Evolutionary conservation across 1,284 basidiomycete species (phyloP), one percentile per base, ranked within the genome.

Genomic region (Neolentinus lepideus): DNA sequence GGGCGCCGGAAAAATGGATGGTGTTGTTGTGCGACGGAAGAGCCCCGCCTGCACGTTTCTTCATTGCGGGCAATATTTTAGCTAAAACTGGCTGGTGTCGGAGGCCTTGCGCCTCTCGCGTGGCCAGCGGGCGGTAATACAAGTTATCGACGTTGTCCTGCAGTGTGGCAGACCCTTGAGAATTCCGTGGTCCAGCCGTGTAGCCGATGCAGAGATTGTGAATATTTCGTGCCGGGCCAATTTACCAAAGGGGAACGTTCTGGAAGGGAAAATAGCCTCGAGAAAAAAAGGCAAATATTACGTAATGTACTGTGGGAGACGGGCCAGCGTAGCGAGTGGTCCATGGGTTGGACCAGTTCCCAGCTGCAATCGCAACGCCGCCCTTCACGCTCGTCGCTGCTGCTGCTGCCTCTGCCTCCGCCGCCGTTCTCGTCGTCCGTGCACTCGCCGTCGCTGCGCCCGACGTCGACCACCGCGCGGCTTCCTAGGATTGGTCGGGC

Each of bases 341-440:
- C 19, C 45, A 47, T 25, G 24, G 22, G 6, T 50, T 25, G 47
- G 47, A 26, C 24, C 12, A 50, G 47, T 50, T 50, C 47, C 47
- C 47, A 50, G 24, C 27, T 25, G 24, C 27, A 29, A 25, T 50
- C 47, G 22, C 47, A 50, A 50, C 47, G 47, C 47, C 47, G 47
- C 22, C 22, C 22, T 50, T 50, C 6, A 50, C 4, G 24, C 47
- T 50, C 19, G 45, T 47, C 45, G 45, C 21, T 21, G 45, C 24
- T 25, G 33, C 33, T 35, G n/a, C n/a, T n/a, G n/a, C n/a, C n/a
- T 4, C 38, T 43, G 38, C 38, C 38, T 43, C 38, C 38, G 38
- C 38, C 19, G 47, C 27, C 47, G 47, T n/a, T n/a, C 14, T 26
- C 47, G 47, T 50, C 47, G 47, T 50, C 47, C 6, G 12, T 50